Percentiles rank a stretch among this genome's conserved stretches.
Conservation (phyloP, 352 stramenopile genomes). For the Phytophthora podocarpi region DNA sequence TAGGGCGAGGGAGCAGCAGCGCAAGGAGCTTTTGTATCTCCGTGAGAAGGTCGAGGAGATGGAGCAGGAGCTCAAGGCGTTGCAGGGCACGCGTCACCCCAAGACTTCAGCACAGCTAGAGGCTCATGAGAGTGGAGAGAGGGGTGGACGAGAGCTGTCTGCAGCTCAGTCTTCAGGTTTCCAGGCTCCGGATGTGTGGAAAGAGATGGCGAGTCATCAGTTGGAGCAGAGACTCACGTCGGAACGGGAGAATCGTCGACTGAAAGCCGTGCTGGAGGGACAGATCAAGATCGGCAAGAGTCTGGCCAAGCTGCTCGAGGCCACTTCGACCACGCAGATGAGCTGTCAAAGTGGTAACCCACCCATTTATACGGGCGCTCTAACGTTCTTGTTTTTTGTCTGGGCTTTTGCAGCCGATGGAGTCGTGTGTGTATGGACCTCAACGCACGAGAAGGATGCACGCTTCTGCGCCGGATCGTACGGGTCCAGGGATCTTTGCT, state of each 20-base stretch:
- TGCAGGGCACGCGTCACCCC: constrained; percentile 26
- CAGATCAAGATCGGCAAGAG: constrained; percentile 69
- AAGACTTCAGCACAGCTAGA: background rate
- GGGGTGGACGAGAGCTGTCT: background rate
- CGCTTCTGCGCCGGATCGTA: constrained; percentile 27
- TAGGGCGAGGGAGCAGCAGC: constrained; percentile 38
- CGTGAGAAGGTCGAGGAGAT: constrained; percentile 48
- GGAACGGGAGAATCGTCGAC: constrained; percentile 59
- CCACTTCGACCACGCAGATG: constrained; percentile 32
- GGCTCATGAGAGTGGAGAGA: background rate
- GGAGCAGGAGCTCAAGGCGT: constrained; percentile 36
- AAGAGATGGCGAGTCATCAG: constrained; percentile 47
- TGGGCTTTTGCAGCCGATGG: constrained; percentile 32
- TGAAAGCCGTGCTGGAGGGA: constrained; percentile 57
- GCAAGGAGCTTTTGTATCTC: constrained; percentile 51
- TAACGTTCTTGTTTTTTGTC: background rate
- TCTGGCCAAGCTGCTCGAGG: constrained; percentile 50
- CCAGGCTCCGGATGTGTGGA: constrained; percentile 36
- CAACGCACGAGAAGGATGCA: constrained; percentile 36
- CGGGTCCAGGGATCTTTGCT: constrained; percentile 34
- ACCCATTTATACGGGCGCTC: too few relatives aligned
- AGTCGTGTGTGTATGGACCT: constrained; percentile 30
- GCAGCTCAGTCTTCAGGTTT: background rate
- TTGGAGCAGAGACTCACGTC: constrained; percentile 49
- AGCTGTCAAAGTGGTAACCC: too few relatives aligned